Evolutionary conservation across 768 basidiomycete genomes (phyloP), one percentile per base, ranked within the genome.

Genomic region (Chalciporus sphaerocephalus): DNA sequence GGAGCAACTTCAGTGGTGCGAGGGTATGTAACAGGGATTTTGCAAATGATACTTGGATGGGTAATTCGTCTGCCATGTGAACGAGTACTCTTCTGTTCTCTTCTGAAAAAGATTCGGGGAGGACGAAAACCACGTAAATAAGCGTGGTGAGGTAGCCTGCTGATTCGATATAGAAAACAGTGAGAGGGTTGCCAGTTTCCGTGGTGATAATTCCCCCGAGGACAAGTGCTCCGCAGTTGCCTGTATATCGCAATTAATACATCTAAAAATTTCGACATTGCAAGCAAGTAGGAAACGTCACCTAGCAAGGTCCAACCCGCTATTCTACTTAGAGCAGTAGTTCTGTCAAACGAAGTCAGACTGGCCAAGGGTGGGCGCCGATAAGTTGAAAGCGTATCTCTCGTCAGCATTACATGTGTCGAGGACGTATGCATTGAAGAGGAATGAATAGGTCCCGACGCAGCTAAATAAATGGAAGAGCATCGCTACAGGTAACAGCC

Each of bases 31-130:
- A 10, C 8, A 28, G 25, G n/a, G 30, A 23, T 11, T 17, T 7
- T 0, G 8, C 15, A 22, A 18, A 38, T 34, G 22, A 15, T 25
- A 20, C n/a, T 13, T 1, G 53, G 25, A 4, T 2, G 11, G 43
- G 30, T 17, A 37, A 16, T 9, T 46, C 56, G 5, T 10, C n/a
- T 2, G 23, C 42, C 34, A 52, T 43, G n/a, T 16, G 35, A 2
- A 45, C 54, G 1, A 63, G 39, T 24, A 48, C 48, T 0, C 52
- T 51, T n/a, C 58, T 52, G 18, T 57, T 61, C 11, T 55, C 50
- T 21, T 63, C 42, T 1, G 61, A 51, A 21, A 68, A 61, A 10
- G 66, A 59, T 47, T 69, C 67, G 1, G 66, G 65, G 3, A 68
- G 54, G 24, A 63, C n/a, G 10, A 45, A 43, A 15, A 38, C 21